Evolutionary conservation across 163 green algal genomes (phyloP), one percentile per base, ranked within the genome.

Genomic region (Botryococcus braunii): DNA sequence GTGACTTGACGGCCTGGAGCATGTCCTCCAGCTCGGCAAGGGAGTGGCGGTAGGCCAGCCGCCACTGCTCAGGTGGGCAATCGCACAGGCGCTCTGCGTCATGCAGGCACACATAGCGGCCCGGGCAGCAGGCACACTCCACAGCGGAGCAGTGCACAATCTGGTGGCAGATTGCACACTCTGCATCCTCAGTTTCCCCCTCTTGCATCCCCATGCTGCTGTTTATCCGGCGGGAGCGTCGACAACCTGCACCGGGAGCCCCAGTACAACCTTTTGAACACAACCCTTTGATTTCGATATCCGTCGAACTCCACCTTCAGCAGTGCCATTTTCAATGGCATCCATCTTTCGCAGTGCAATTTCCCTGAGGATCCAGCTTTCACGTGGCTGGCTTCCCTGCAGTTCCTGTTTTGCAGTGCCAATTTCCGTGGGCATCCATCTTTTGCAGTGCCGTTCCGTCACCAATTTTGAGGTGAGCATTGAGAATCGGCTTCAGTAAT

Each of bases 91-190:
- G 50, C 36, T 71, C 35, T 7, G 76, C 77, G 71, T 94, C 83
- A 48, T 84, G 82, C 49, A 88, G 71, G 77, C 89, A 96, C 32
- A 77, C 78, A 5, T 52, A 50, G 11, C 81, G 69, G 23, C 77
- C 55, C 3, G 79, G 79, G 55, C 73, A 82, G 77, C 84, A 91
- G 48, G 71, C 50, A 71, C 89, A 96, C 66, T 84, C 75, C 59
- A 94, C 75, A 2, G 75, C 81, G 37, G 71, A 80, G 32, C 90
- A 55, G 69, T 89, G 79, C 34, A 90, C 69, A 69, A 82, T 81
- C 17, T 77, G 64, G 34, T 83, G 78, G 81, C 89, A 96, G 60
- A 89, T 85, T 41, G 77, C 68, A 69, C 87, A 95, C 78, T 89
- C 80, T 5, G 68, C 62, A 32, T 94, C 84, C 17, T 85, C 70